Conservation (phyloP, 139 green algal genomes). For the Tetraselmis striata region DNA sequence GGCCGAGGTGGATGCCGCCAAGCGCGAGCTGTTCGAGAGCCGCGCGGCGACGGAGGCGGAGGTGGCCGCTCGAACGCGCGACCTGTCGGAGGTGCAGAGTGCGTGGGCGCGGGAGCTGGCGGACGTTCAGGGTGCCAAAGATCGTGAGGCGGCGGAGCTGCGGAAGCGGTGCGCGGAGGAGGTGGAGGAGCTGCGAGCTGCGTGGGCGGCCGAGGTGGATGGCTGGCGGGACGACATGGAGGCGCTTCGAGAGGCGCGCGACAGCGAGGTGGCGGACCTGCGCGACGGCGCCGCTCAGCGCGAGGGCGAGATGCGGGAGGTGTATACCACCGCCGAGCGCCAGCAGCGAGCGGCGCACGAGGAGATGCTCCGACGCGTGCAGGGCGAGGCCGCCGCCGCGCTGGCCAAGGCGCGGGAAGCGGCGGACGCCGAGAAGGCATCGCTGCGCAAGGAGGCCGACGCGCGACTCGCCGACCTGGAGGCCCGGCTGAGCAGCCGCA, state of each 20-base stretch:
- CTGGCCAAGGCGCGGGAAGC: background rate
- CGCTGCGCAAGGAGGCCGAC: background rate
- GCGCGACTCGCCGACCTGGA: background rate
- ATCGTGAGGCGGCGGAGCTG: background rate
- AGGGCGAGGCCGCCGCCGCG: background rate
- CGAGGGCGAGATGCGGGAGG: background rate
- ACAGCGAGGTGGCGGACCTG: background rate
- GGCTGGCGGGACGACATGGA: background rate
- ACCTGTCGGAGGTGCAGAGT: background rate
- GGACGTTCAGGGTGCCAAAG: background rate
- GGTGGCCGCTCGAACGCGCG: background rate
- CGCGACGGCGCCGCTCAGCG: background rate
- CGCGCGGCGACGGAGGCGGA: background rate
- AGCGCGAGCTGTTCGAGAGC: background rate
- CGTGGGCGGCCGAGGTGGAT: background rate
- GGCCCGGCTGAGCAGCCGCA: too few species aligned
- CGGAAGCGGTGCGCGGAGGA: background rate
- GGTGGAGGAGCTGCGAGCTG: background rate
- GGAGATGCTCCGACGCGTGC: background rate
- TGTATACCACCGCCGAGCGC: background rate
- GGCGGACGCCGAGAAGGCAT: background rate
- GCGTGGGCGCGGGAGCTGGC: background rate
- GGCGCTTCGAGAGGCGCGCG: background rate
- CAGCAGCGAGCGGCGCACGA: background rate
- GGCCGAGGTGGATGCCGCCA: background rate